Conservation (phyloP, 176 grass and related monocot genomes). For the Musa itinerans region DNA sequence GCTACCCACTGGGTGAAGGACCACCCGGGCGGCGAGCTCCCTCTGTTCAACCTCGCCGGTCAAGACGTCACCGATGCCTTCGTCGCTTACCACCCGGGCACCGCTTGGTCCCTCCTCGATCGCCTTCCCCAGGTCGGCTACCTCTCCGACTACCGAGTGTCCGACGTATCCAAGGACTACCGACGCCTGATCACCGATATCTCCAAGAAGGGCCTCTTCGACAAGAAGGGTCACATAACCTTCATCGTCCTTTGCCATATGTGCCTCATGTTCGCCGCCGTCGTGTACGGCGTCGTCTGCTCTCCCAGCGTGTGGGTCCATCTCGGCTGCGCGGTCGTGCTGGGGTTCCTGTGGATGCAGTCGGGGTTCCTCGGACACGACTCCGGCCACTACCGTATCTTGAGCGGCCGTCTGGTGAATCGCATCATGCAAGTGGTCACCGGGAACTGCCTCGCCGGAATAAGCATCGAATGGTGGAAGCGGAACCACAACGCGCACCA, state of each 20-base stretch:
- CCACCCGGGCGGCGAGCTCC: constrained; percentile 29
- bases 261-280: neutral
- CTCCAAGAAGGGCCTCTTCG: constrained; percentile 21
- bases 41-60: constrained; percentile 26
- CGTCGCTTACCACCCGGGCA: constrained; percentile 30
- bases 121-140: constrained; percentile 15
- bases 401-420: neutral
- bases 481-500: constrained; percentile 19
- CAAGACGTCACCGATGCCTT: constrained; percentile 48
- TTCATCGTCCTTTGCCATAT: neutral
- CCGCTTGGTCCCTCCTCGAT: constrained; percentile 20
- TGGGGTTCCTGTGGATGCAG: constrained; percentile 27
- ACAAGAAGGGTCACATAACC: constrained; percentile 22
- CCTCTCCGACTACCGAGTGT: constrained; percentile 30
- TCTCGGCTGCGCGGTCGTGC: constrained; percentile 5
- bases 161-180: constrained; percentile 36
- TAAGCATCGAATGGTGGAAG: constrained; percentile 19
- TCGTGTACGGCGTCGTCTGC: constrained; percentile 22
- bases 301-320: neutral
- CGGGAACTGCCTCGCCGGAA: constrained; percentile 14
- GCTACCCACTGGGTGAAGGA: constrained; percentile 5
- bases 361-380: constrained; percentile 24
- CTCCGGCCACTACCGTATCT: constrained; percentile 13
- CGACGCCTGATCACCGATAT: constrained; percentile 26
- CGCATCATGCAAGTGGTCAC: neutral